Percentiles rank a stretch among this genome's conserved stretches.
phyloP scores from a whole-genome alignment of 106 monocot species.

The Platanthera guangdongensis region DNA sequence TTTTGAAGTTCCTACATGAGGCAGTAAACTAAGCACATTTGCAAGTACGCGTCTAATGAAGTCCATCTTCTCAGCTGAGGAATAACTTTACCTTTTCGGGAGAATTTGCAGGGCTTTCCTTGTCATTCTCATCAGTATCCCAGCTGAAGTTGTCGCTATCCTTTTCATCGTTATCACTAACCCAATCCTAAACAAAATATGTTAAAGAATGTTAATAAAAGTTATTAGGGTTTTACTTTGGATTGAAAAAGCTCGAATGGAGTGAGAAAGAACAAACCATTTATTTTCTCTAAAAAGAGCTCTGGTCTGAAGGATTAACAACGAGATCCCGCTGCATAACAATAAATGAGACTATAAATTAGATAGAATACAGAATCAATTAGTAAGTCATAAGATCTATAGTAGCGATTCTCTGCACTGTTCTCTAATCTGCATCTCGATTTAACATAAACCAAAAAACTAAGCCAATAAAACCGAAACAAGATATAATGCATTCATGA shows the following conservation, averaged over 20 bases:
- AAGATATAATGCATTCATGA: too few relatives aligned
- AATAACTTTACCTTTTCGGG: not conserved
- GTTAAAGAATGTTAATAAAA: conserved; percentile 1
- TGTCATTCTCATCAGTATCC: conserved; percentile 5
- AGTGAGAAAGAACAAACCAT: conserved; percentile 8
- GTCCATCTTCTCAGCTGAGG: not conserved
- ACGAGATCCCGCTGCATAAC: not conserved
- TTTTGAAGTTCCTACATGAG: too few relatives aligned
- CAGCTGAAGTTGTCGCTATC: conserved; percentile 9
- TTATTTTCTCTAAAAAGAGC: not conserved
- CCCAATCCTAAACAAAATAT: conserved; percentile 4
- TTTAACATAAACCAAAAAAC: too few relatives aligned
- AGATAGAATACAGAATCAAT: not conserved
- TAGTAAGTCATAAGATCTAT: not conserved
- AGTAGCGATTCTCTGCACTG: not conserved
- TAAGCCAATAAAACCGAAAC: too few relatives aligned
- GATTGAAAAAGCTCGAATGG: not conserved
- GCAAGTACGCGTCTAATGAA: not conserved
- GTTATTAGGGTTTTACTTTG: not conserved
- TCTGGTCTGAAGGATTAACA: too few relatives aligned
- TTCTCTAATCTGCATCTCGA: too few relatives aligned
- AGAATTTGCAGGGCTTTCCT: conserved; percentile 1
- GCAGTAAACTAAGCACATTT: not conserved
- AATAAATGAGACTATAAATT: not conserved
- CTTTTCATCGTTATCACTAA: conserved; percentile 4